phyloP scores from a whole-genome alignment of 768 basidiomycete species.

The Mycena vulgaris region DNA sequence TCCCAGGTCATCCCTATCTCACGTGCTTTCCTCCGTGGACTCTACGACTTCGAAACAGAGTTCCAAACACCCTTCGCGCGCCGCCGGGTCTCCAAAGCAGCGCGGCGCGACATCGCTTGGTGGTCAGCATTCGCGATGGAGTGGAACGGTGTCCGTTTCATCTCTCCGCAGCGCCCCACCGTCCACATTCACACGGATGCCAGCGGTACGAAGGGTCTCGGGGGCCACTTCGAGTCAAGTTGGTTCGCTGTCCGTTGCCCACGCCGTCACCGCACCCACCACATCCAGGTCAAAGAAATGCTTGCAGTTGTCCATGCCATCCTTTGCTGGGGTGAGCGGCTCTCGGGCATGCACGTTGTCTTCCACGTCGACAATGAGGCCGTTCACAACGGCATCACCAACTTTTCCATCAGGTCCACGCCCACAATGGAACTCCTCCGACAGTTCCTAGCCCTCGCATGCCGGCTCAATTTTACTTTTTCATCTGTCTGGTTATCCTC shows the following conservation, averaged over 20 bases:
- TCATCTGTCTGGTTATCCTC: too few relatives aligned
- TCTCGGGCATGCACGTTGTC: too few relatives aligned
- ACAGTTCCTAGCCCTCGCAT: too few relatives aligned
- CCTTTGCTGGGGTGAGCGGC: slow-evolving; percentile 2
- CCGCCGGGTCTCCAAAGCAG: slow-evolving; percentile 39
- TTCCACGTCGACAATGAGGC: too few relatives aligned
- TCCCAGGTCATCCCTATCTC: slow-evolving; percentile 33
- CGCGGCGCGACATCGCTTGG: slow-evolving; percentile 44
- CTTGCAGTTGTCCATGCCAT: slow-evolving; percentile 6
- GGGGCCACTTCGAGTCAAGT: too few relatives aligned
- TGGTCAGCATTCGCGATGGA: slow-evolving; percentile 28
- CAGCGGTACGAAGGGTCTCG: too few relatives aligned
- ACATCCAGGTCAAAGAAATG: slow-evolving; percentile 39
- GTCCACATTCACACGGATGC: slow-evolving; percentile 47
- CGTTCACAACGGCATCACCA: too few relatives aligned
- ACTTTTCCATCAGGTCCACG: too few relatives aligned
- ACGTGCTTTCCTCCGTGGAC: slow-evolving; percentile 25
- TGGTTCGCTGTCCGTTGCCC: slow-evolving; percentile 44
- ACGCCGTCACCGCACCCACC: too few relatives aligned
- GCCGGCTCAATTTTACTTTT: too few relatives aligned
- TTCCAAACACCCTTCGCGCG: slow-evolving; percentile 33
- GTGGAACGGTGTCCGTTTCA: slow-evolving; percentile 38
- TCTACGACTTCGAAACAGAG: slow-evolving; percentile 18
- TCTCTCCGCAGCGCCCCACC: slow-evolving; percentile 18
- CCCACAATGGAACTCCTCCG: too few relatives aligned